These are phyloP conservation scores for Aspergillus coremiiformis DNA, from an alignment of 495 filamentous ascomycete species.

Conservation along the genomic window DNA sequence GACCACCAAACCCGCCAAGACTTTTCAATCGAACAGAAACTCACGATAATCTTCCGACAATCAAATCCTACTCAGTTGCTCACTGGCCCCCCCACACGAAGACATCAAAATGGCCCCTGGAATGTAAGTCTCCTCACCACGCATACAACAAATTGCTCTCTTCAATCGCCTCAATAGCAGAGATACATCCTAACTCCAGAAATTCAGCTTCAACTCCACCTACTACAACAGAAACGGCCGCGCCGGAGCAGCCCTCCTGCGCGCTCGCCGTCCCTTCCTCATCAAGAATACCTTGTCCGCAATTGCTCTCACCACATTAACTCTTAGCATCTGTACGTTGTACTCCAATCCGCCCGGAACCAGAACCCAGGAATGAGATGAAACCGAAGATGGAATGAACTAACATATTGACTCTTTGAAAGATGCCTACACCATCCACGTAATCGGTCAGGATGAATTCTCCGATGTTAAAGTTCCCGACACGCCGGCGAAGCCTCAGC, in stretches of 20 bases:
- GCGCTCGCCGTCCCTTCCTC: conserved; percentile 85
- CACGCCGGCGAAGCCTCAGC: conserved; percentile 43
- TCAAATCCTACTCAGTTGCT: neutral
- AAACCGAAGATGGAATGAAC: neutral
- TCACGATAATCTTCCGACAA: neutral
- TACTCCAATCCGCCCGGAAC: neutral
- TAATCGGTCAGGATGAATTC: conserved; percentile 95
- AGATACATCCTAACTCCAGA: neutral
- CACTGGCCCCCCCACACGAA: neutral
- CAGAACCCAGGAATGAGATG: neutral
- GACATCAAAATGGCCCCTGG: conserved; percentile 29
- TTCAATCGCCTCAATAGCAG: neutral
- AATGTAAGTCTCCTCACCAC: conserved; percentile 30
- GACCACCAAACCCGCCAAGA: neutral
- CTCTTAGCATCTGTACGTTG: conserved; percentile 70
- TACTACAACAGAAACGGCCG: conserved; percentile 86
- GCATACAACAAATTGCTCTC: neutral
- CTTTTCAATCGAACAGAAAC: neutral
- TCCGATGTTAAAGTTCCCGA: conserved; percentile 86
- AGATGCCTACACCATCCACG: conserved; percentile 86
- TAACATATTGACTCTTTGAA: neutral
- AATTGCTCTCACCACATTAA: conserved; percentile 57
- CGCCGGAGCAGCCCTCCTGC: conserved; percentile 75
- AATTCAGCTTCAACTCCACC: conserved; percentile 60
- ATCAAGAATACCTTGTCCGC: conserved; percentile 81